Conservation (phyloP, 2,329 filamentous ascomycete genomes). For the Mycosphaerella sp. region DNA sequence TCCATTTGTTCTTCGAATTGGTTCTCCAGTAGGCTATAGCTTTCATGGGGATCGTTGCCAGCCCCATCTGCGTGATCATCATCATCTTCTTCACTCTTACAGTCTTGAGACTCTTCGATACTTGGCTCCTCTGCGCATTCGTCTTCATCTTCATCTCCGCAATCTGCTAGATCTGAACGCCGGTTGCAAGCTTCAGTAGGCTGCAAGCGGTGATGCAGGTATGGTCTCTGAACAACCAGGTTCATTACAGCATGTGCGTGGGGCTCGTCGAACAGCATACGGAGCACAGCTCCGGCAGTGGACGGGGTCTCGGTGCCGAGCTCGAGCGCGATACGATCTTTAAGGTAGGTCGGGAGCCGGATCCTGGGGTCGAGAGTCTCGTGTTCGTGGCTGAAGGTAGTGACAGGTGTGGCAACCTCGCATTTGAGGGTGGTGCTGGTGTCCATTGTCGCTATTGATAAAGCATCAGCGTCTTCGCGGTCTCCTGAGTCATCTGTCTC, state of each 20-base stretch:
- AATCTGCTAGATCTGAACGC: not conserved
- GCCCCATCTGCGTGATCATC: not conserved
- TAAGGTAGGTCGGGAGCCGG: slow-evolving; percentile 11
- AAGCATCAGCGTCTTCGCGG: not conserved
- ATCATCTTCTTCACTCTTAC: not conserved
- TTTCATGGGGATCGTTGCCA: not conserved
- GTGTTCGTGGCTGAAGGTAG: not conserved
- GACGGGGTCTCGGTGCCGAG: not conserved
- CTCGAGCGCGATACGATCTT: slow-evolving; percentile 6
- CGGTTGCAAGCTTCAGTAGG: not conserved
- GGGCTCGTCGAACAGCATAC: slow-evolving; percentile 5
- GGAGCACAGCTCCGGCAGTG: not conserved
- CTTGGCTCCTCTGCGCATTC: not conserved
- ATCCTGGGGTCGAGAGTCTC: not conserved
- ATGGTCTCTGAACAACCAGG: slow-evolving; percentile 12
- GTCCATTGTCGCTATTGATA: not conserved
- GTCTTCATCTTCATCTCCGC: slow-evolving; percentile 26
- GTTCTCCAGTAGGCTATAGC: not conserved
- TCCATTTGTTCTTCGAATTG: slow-evolving; percentile 14
- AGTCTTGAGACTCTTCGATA: too few species aligned
- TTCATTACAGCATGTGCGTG: not conserved
- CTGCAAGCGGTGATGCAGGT: not conserved
- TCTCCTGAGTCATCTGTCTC: not conserved
- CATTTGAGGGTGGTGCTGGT: not conserved
- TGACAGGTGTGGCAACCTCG: not conserved